Evolutionary conservation across 805 yeast species (phyloP), one percentile per base, ranked within the genome.

Genomic region (Vanderwaltozyma verrucispora): DNA sequence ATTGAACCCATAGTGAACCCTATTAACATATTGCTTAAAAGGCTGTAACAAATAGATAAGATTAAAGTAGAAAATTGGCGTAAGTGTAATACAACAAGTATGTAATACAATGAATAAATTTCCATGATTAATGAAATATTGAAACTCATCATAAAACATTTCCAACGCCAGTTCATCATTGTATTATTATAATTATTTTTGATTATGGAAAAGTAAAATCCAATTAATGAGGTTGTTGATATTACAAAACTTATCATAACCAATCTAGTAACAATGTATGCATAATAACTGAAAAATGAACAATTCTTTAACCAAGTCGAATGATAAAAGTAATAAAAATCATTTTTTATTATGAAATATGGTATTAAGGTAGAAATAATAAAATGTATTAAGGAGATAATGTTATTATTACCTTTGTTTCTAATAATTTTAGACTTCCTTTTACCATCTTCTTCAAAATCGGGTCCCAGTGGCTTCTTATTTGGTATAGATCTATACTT

Each of bases 291-390:
- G 58, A 81, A 82, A 50, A 76, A 82, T 3, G 88, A 74, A 1
- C 87, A 74, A 56, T 80, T 80, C 50, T 82, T 87, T 40, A 79
- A 63, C 89, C 94, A 84, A 10, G 84, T 65, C 2, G 88, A 74
- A 54, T 82, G 75, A 63, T 81, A 77, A 21, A 84, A 69, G 55
- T 77, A 80, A 38, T 76, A 60, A 41, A 86, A 63, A 52, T 86
- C 95, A 38, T 82, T 86, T 52, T 79, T 80, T n/a, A 83, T 77
- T 11, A 85, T 76, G 14, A 80, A 77, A 53, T 84, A 86, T 26
- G 95, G 94, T 34, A 82, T 12, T 6, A 29, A 6, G 16, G 31
- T 17, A 8, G 31, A 5, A 17, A 29, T 17, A 4, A 12, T 24
- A 24, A 24, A 29, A 29, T 29, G 21, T 17, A 29, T 18, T 9